Evolutionary conservation across 257 asterid species (phyloP).

Genomic region (Forsythia viridissima): DNA sequence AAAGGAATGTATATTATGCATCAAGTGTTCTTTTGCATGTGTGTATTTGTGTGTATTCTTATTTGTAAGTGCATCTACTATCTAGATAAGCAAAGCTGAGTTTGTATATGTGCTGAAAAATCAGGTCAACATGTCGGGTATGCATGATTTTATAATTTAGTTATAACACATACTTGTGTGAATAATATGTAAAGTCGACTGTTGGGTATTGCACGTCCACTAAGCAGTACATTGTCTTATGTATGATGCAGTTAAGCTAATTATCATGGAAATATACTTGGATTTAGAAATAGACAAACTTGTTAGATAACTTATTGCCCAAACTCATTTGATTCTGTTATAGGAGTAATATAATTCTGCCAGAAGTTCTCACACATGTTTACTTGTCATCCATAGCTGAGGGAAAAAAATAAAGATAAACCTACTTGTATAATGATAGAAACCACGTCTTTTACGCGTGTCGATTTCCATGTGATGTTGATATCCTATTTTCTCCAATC

Average conservation of each 20-base stretch:
- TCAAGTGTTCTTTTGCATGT: background rate
- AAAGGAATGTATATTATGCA: background rate
- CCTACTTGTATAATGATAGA: constrained; percentile 12
- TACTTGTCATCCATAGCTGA: background rate
- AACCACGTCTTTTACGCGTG: constrained; percentile 6
- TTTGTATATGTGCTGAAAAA: constrained; percentile 6
- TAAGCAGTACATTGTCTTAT: background rate
- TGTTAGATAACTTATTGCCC: background rate
- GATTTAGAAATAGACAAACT: background rate
- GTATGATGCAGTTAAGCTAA: constrained; percentile 6
- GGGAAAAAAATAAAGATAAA: constrained; percentile 9
- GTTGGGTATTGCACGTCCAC: background rate
- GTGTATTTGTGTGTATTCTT: background rate
- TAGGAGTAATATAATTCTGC: background rate
- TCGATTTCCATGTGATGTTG: background rate
- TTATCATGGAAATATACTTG: background rate
- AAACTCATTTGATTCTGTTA: background rate
- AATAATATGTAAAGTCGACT: background rate
- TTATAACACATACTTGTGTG: background rate
- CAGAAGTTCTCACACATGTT: background rate
- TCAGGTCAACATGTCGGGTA: background rate
- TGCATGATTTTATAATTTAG: constrained; percentile 6
- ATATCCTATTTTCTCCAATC: constrained; percentile 16
- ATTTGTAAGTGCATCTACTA: background rate
- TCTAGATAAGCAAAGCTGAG: background rate